Conservation (phyloP, 129 eudicot species). For the Sambucus nigra region DNA sequence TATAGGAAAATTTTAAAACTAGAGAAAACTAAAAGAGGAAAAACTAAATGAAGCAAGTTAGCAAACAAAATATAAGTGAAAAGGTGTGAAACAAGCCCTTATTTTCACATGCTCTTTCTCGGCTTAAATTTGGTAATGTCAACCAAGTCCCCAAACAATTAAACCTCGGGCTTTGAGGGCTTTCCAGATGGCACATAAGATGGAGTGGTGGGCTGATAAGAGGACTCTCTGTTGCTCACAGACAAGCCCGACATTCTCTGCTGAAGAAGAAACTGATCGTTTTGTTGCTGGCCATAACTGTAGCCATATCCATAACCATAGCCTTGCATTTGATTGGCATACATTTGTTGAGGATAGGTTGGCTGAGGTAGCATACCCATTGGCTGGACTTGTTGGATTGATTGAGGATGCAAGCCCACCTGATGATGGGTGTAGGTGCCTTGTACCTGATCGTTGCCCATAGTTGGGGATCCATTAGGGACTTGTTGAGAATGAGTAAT, state of each 20-base stretch:
- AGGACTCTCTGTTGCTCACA: conserved; percentile 22
- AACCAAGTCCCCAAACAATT: conserved; percentile 86
- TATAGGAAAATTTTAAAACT: not conserved
- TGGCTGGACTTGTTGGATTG: conserved; percentile 47
- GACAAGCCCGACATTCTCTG: conserved; percentile 42
- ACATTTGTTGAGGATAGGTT: conserved; percentile 70
- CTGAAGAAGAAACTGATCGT: conserved; percentile 23
- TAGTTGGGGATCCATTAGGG: conserved; percentile 2
- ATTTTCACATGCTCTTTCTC: conserved; percentile 48
- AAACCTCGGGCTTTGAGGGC: conserved; percentile 72
- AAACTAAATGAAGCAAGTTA: conserved; percentile 16
- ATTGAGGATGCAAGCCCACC: conserved; percentile 60
- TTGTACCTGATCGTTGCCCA: conserved; percentile 26
- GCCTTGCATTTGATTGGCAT: conserved; percentile 53
- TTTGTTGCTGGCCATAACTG: conserved; percentile 22
- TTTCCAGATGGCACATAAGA: conserved; percentile 62
- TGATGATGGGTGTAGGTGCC: conserved; percentile 36
- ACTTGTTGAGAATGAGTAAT: conserved; percentile 8
- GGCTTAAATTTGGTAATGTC: conserved; percentile 69
- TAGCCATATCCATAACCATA: conserved; percentile 42
- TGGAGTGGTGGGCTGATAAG: conserved; percentile 26
- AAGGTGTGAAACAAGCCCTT: not conserved
- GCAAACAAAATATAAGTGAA: conserved; percentile 13
- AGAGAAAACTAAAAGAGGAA: not conserved
- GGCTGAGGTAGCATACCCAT: too few relatives aligned